Evolutionary conservation across 2,329 filamentous ascomycete genomes (phyloP).

Genomic region (Pestalotiopsis fici): DNA sequence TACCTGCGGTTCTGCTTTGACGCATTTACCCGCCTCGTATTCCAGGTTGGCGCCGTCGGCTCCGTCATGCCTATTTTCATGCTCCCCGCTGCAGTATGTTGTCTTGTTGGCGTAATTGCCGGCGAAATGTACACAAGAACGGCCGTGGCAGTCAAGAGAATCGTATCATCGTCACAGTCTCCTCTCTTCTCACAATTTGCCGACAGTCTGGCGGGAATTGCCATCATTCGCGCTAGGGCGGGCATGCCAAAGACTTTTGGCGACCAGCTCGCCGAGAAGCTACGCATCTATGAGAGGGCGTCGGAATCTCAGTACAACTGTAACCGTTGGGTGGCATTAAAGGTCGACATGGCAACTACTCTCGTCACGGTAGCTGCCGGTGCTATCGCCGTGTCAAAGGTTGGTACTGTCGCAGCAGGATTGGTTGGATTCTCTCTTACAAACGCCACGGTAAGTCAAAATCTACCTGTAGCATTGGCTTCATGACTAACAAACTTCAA

Average conservation of each 20-base stretch:
- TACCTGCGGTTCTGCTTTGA: slow-evolving; percentile 47
- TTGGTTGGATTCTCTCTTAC: slow-evolving; percentile 58
- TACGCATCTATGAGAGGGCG: slow-evolving; percentile 47
- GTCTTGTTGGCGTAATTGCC: slow-evolving; percentile 35
- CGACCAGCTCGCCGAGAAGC: slow-evolving; percentile 48
- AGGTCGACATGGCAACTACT: slow-evolving; percentile 55
- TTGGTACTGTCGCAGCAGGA: slow-evolving; percentile 48
- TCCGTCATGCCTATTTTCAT: slow-evolving; percentile 46
- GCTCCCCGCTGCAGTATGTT: slow-evolving; percentile 39
- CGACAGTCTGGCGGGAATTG: slow-evolving; percentile 50
- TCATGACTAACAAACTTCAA: slow-evolving; percentile 15
- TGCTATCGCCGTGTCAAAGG: slow-evolving; percentile 51
- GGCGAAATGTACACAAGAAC: slow-evolving; percentile 48
- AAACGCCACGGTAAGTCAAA: slow-evolving; percentile 46
- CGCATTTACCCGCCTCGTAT: slow-evolving; percentile 28
- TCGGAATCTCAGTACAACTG: slow-evolving; percentile 49
- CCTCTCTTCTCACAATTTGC: slow-evolving; percentile 60
- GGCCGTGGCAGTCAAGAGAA: slow-evolving; percentile 41
- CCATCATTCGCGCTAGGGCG: slow-evolving; percentile 51
- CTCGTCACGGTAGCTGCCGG: slow-evolving; percentile 53
- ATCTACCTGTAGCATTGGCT: neutral
- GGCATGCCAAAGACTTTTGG: slow-evolving; percentile 50
- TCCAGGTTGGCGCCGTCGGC: slow-evolving; percentile 39
- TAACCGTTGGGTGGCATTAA: slow-evolving; percentile 59
- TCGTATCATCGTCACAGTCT: slow-evolving; percentile 43